phyloP scores from a whole-genome alignment of 164 flowering plant genomes.

The Hamamelis virginiana region DNA sequence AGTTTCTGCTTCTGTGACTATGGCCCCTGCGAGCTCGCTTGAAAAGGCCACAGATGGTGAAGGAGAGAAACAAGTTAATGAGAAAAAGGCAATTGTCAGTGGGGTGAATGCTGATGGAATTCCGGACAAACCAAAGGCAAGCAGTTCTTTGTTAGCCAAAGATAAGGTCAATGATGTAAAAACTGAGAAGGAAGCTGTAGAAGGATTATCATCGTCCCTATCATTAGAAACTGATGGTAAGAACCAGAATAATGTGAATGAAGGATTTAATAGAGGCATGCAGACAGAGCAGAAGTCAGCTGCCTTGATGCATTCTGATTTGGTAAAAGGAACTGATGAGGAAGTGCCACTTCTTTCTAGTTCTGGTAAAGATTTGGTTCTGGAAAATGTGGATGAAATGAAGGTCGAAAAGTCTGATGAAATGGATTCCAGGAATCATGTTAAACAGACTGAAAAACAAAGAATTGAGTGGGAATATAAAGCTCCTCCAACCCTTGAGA shows the following conservation, averaged over 20 bases:
- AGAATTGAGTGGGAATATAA: conserved; percentile 20
- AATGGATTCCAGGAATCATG: conserved; percentile 13
- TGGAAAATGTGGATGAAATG: conserved; percentile 15
- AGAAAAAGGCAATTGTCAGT: conserved; percentile 15
- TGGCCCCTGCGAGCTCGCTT: background rate
- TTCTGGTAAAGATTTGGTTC: conserved; percentile 12
- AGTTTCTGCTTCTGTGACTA: background rate
- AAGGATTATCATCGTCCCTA: conserved; percentile 15
- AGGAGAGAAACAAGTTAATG: conserved; percentile 13
- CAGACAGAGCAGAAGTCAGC: conserved; percentile 8
- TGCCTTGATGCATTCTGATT: conserved; percentile 6
- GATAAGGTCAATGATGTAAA: conserved; percentile 13
- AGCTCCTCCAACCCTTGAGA: conserved; percentile 13
- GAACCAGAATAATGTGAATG: conserved; percentile 3
- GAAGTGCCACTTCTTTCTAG: conserved; percentile 12
- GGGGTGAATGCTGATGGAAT: conserved; percentile 12
- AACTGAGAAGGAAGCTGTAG: conserved; percentile 21
- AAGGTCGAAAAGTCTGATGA: conserved; percentile 32
- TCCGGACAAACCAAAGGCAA: conserved; percentile 10
- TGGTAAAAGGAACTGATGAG: conserved; percentile 11
- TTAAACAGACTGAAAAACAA: conserved; percentile 19
- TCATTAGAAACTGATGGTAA: conserved; percentile 12
- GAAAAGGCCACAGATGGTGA: conserved; percentile 23
- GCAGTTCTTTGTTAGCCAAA: conserved; percentile 9
- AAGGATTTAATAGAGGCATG: background rate